Evolutionary conservation across 164 flowering plant species (phyloP).

Genomic region (Hamamelis virginiana): DNA sequence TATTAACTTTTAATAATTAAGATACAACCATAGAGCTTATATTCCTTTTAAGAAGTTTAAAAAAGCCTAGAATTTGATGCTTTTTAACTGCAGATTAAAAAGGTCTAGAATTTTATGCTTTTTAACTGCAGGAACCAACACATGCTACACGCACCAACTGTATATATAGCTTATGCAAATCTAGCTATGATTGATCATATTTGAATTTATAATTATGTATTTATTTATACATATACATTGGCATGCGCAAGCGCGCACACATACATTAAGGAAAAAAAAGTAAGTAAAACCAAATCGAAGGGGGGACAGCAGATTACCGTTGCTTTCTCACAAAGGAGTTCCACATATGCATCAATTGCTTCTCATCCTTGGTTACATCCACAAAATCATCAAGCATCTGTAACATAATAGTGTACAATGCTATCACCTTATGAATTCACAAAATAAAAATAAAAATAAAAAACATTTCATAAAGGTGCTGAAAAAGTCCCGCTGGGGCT

Average conservation of each 20-base stretch:
- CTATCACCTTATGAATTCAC: background rate
- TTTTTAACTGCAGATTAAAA: background rate
- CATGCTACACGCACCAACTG: too few species aligned
- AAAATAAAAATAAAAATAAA: background rate
- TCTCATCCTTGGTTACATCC: slow-evolving; percentile 89
- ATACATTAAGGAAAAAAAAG: background rate
- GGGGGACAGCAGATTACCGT: slow-evolving; percentile 40
- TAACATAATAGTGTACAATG: slow-evolving; percentile 13
- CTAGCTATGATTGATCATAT: too few species aligned
- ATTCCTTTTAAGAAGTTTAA: background rate
- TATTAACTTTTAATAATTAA: background rate
- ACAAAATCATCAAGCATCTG: slow-evolving; percentile 99
- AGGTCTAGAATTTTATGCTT: background rate
- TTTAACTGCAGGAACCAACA: background rate
- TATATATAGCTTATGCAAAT: too few species aligned
- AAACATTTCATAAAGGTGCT: background rate
- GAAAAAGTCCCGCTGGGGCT: background rate
- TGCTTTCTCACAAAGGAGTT: slow-evolving; percentile 96
- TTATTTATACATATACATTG: too few species aligned
- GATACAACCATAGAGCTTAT: background rate
- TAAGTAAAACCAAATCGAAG: background rate
- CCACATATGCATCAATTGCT: slow-evolving; percentile 95
- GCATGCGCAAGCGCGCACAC: too few species aligned
- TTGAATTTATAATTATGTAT: too few species aligned
- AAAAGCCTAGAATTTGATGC: background rate